These are phyloP conservation scores for Graphium sp. DNA, from an alignment of 2,329 filamentous ascomycete genomes.

Conservation along the genomic window DNA sequence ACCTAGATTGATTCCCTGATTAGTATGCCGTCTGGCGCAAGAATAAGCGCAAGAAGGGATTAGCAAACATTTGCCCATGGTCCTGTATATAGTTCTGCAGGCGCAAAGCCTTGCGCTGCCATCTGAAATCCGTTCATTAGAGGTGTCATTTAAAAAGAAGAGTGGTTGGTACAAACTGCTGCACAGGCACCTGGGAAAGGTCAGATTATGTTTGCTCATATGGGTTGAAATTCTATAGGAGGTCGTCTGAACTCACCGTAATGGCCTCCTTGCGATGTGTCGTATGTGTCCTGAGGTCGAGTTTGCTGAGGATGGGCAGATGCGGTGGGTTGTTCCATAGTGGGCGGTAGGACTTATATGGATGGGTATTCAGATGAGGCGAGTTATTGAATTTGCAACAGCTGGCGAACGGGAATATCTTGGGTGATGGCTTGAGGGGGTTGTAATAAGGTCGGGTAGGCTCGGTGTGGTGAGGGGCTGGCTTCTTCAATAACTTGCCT, in stretches of 20 bases:
- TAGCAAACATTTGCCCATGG: slow-evolving; percentile 79
- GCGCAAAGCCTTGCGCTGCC: slow-evolving; percentile 71
- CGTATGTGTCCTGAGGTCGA: slow-evolving; percentile 50
- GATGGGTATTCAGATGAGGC: slow-evolving; percentile 1
- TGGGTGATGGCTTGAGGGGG: no score
- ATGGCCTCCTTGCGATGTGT: slow-evolving; percentile 57
- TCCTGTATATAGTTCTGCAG: slow-evolving; percentile 85
- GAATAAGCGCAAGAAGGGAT: background rate
- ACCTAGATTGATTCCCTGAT: slow-evolving; percentile 35
- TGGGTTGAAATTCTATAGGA: no score
- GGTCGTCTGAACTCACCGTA: slow-evolving; percentile 57
- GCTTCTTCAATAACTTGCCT: no score
- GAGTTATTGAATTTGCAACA: no score
- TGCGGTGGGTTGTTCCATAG: slow-evolving; percentile 19
- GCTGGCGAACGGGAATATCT: no score
- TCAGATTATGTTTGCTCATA: background rate
- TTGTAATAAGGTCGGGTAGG: no score
- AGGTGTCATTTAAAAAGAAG: slow-evolving; percentile 8
- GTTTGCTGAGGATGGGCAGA: slow-evolving; percentile 38
- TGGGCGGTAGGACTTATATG: background rate
- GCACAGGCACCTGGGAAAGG: slow-evolving; percentile 27
- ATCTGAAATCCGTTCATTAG: slow-evolving; percentile 38
- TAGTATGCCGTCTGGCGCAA: background rate
- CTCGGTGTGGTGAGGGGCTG: no score
- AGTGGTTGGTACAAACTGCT: slow-evolving; percentile 15